Percentiles rank a stretch among this genome's conserved stretches.
Evolutionary conservation across 2,329 filamentous ascomycete genomes (phyloP).

Genomic region (Tolypocladium amazonense): DNA sequence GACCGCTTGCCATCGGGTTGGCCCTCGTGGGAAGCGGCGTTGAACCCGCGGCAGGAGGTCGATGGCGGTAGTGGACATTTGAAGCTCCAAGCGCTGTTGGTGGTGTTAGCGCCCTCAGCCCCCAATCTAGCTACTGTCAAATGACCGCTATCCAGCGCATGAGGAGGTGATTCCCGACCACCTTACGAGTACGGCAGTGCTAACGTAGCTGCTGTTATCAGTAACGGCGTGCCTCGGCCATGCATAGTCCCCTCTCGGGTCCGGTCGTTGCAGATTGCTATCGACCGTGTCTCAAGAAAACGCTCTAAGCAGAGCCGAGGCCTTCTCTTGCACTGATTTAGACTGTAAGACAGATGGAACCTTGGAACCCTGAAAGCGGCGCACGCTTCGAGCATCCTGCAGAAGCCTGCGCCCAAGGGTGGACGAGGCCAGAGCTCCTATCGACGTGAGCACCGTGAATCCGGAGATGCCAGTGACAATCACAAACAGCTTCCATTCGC

Average conservation of each 20-base stretch:
- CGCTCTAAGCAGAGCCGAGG: background rate
- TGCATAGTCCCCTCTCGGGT: background rate
- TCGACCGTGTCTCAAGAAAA: background rate
- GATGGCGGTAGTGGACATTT: background rate
- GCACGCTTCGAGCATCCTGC: background rate
- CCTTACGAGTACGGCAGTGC: background rate
- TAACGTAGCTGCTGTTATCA: background rate
- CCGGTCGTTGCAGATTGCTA: background rate
- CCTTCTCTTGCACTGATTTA: background rate
- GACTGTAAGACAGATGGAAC: background rate
- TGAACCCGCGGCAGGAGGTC: background rate
- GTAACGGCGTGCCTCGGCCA: background rate
- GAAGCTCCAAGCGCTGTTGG: background rate
- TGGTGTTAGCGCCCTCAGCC: background rate
- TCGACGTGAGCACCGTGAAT: background rate
- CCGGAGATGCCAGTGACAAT: background rate
- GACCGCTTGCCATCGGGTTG: background rate
- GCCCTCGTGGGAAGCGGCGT: background rate
- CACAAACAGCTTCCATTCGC: background rate
- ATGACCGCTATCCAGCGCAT: background rate
- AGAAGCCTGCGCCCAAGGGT: background rate
- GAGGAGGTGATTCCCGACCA: background rate
- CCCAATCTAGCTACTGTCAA: background rate
- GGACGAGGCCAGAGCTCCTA: background rate
- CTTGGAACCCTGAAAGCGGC: background rate